phyloP scores from a whole-genome alignment of 768 basidiomycete genomes.

The Mycena albidolilacea region DNA sequence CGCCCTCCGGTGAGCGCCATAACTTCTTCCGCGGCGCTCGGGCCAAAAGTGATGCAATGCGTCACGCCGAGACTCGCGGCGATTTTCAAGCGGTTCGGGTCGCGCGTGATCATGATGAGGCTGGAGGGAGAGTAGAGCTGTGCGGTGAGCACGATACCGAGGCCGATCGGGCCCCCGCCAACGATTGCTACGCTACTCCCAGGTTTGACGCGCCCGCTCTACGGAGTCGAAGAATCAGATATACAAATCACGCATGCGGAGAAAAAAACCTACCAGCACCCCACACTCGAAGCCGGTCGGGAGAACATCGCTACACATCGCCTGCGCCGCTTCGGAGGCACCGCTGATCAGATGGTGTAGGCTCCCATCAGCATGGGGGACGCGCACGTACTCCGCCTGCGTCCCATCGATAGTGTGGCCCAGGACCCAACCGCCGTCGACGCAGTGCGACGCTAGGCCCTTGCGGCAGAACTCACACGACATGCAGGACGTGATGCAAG shows the following conservation, averaged over 20 bases:
- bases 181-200: conserved; percentile 44
- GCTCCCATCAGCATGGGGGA: conserved; percentile 42
- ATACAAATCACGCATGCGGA: neutral
- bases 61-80: conserved; percentile 42
- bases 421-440: conserved; percentile 45
- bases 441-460: conserved; percentile 42
- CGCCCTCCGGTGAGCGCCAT: conserved; percentile 21
- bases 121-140: conserved; percentile 42
- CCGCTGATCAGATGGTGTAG: conserved; percentile 34
- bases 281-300: too few relatives aligned
- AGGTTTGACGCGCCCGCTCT: conserved; percentile 42
- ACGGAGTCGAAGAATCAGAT: neutral
- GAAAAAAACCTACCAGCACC: neutral
- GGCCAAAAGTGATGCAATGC: conserved; percentile 40
- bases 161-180: conserved; percentile 44
- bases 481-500: conserved; percentile 43
- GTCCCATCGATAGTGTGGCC: conserved; percentile 45
- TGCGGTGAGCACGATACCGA: conserved; percentile 40
- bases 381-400: conserved; percentile 46
- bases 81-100: conserved; percentile 37
- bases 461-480: conserved; percentile 41
- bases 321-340: too few relatives aligned
- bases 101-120: conserved; percentile 43
- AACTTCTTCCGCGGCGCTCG: conserved; percentile 33
- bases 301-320: too few relatives aligned